phyloP scores from a whole-genome alignment of 1,139 yeast genomes.

The Hyphopichia fennica region DNA sequence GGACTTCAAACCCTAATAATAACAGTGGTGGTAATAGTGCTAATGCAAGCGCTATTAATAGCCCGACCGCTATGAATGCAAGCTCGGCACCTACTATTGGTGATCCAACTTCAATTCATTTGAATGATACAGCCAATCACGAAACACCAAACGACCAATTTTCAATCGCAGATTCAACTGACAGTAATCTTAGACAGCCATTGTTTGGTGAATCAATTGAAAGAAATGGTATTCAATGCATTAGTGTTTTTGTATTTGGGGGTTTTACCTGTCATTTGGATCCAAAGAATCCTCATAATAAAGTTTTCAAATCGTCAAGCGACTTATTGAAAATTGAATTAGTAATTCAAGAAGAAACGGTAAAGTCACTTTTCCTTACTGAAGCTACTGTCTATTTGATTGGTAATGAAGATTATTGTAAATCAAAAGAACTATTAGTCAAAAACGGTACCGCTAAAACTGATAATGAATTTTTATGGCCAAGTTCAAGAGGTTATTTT shows the following conservation, averaged over 20 bases:
- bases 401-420: constrained; percentile 3
- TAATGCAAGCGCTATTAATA: not conserved
- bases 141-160: not conserved
- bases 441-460: constrained; percentile 9
- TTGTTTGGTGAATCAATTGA: not conserved
- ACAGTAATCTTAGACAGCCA: constrained; percentile 1
- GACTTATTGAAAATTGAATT: constrained; percentile 41
- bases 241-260: constrained; percentile 40
- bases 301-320: constrained; percentile 31
- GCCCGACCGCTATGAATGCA: not conserved
- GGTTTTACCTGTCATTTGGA: constrained; percentile 29
- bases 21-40: not conserved
- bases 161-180: constrained; percentile 3
- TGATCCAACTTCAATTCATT: constrained; percentile 1
- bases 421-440: not conserved
- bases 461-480: constrained; percentile 21
- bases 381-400: constrained; percentile 10
- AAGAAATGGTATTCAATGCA: constrained; percentile 1
- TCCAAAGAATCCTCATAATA: constrained; percentile 13
- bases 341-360: constrained; percentile 9
- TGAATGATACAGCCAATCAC: not conserved
- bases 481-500: constrained; percentile 43
- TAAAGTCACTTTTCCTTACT: constrained; percentile 1
- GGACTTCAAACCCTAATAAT: not conserved
- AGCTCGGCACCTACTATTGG: not conserved